Evolutionary conservation across 768 basidiomycete species (phyloP).

Genomic region (Suillus discolor): DNA sequence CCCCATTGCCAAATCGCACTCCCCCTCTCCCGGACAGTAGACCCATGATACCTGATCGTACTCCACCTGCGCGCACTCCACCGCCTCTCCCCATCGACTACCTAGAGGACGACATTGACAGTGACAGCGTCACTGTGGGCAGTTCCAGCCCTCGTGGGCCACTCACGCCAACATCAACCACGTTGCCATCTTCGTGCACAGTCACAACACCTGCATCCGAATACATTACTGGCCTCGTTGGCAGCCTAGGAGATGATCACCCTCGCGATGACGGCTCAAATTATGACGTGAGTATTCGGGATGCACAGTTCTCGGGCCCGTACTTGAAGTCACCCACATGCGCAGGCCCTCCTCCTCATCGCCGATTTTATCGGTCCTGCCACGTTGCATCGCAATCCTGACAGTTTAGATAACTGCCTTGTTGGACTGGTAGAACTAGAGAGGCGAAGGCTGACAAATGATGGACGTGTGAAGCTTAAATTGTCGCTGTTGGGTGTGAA

Average conservation of each 20-base stretch:
- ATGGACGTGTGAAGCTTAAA: slow-evolving; percentile 75
- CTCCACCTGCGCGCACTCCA: slow-evolving; percentile 10
- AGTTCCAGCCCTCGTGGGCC: slow-evolving; percentile 31
- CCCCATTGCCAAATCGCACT: slow-evolving; percentile 4
- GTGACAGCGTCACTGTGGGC: slow-evolving; percentile 31
- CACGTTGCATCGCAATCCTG: slow-evolving; percentile 24
- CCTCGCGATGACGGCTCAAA: slow-evolving; percentile 48
- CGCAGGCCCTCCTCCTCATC: slow-evolving; percentile 60
- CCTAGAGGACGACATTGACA: slow-evolving; percentile 28
- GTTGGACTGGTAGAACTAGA: slow-evolving; percentile 55
- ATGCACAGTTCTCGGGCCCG: slow-evolving; percentile 19
- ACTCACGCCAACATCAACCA: slow-evolving; percentile 33
- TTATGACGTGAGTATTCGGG: slow-evolving; percentile 61
- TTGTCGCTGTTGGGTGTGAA: slow-evolving; percentile 59
- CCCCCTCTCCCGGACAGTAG: slow-evolving; percentile 5
- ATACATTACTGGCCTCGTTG: slow-evolving; percentile 65
- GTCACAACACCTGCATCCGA: slow-evolving; percentile 43
- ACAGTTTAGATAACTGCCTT: slow-evolving; percentile 25
- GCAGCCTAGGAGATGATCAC: slow-evolving; percentile 50
- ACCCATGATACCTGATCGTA: slow-evolving; percentile 8
- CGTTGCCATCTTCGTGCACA: slow-evolving; percentile 28
- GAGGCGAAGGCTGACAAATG: slow-evolving; percentile 57
- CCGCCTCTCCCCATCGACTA: slow-evolving; percentile 26
- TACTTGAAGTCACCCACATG: slow-evolving; percentile 23
- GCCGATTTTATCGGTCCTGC: slow-evolving; percentile 65